phyloP scores from a whole-genome alignment of 441 rosid species.

The Jatropha multifida region DNA sequence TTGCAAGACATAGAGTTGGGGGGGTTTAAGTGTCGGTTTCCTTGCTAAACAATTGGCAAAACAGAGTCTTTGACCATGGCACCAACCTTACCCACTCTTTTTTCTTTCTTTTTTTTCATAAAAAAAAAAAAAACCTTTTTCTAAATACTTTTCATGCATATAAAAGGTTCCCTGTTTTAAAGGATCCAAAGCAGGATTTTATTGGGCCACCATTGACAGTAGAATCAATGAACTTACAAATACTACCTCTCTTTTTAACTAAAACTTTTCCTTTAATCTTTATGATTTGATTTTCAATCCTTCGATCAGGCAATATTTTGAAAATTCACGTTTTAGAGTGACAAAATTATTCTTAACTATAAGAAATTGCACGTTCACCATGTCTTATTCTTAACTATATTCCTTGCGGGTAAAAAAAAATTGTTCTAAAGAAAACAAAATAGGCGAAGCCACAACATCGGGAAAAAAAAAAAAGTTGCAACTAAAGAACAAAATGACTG shows the following conservation, averaged over 20 bases:
- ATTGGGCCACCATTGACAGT: slow-evolving; percentile 5
- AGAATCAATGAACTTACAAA: not conserved
- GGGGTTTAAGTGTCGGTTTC: not conserved
- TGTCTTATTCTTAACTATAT: not conserved
- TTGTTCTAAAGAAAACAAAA: not conserved
- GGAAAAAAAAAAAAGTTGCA: not conserved
- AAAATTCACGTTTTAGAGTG: too few species aligned
- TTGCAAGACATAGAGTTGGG: not conserved
- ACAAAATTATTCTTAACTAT: too few species aligned
- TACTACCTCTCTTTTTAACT: not conserved
- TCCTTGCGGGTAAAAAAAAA: not conserved
- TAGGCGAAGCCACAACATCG: not conserved
- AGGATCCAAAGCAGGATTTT: slow-evolving; percentile 22
- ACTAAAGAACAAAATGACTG: not conserved
- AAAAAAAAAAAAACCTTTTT: too few species aligned
- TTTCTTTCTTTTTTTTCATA: not conserved
- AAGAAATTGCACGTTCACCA: too few species aligned
- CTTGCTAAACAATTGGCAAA: not conserved
- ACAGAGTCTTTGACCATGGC: slow-evolving; percentile 16
- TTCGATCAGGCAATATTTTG: not conserved
- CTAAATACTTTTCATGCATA: not conserved
- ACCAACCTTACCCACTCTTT: slow-evolving; percentile 4
- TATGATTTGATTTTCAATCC: not conserved
- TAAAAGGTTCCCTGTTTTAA: slow-evolving; percentile 11
- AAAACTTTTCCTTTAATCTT: not conserved